These are phyloP conservation scores for Tardiomyces depauwii DNA, from an alignment of 1,139 yeast species.

Conservation along the genomic window DNA sequence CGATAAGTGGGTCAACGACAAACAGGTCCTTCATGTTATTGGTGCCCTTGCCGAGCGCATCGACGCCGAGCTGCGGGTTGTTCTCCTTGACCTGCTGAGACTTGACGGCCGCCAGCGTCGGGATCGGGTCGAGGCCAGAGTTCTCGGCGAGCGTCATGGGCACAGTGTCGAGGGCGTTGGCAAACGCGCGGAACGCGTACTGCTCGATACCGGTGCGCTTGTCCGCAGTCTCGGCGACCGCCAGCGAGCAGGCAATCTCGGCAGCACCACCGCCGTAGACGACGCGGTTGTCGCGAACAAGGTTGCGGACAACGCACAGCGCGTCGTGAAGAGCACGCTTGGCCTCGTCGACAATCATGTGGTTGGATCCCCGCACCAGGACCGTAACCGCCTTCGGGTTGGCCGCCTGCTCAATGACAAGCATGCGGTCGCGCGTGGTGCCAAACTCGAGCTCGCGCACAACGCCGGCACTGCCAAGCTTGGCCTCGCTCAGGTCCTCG, in stretches of 20 bases:
- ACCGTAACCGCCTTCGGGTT: constrained; percentile 89
- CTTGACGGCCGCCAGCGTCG: constrained; percentile 72
- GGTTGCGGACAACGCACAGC: constrained; percentile 91
- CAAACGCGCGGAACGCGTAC: constrained; percentile 93
- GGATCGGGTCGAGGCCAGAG: constrained; percentile 91
- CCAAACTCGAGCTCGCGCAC: constrained; percentile 90
- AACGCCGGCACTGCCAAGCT: constrained; percentile 79
- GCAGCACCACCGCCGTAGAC: constrained; percentile 99
- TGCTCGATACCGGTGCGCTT: constrained; percentile 91
- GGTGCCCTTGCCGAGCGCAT: constrained; percentile 80
- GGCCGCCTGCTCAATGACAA: constrained; percentile 84
- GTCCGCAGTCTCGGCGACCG: constrained; percentile 88
- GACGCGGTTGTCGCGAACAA: constrained; percentile 82
- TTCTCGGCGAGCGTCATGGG: constrained; percentile 96
- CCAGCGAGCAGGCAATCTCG: constrained; percentile 85
- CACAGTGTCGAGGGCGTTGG: constrained; percentile 80
- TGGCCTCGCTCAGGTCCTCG: constrained; percentile 74
- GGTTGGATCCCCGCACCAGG: constrained; percentile 88
- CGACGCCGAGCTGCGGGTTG: constrained; percentile 74
- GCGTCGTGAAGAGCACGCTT: constrained; percentile 95
- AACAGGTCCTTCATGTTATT: constrained; percentile 88
- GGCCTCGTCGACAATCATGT: constrained; percentile 97
- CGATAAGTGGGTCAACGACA: constrained; percentile 93
- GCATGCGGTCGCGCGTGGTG: constrained; percentile 92
- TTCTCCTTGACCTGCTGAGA: constrained; percentile 72